Percentiles rank a stretch among this genome's conserved stretches.
Conservation (phyloP, 768 basidiomycete species). For the Lyophyllum shimeji region DNA sequence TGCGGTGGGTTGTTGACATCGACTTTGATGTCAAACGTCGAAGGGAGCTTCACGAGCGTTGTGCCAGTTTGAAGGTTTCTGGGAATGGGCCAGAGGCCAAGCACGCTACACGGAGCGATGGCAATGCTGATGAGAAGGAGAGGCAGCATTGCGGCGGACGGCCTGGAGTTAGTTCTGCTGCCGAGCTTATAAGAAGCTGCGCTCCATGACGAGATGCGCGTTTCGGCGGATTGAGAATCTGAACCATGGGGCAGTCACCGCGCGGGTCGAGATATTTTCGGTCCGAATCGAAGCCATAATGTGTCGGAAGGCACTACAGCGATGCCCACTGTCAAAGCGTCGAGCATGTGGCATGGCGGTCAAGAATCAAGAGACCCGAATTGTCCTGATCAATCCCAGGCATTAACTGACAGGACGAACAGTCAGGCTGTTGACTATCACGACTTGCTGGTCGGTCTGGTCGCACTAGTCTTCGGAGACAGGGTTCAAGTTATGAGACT, state of each 20-base stretch:
- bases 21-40: constrained; percentile 50
- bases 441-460: too few relatives aligned
- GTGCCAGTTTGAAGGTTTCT: constrained; percentile 42
- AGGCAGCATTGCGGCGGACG: constrained; percentile 2
- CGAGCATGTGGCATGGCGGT: background rate
- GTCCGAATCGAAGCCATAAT: background rate
- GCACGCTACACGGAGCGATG: constrained; percentile 10
- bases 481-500: too few relatives aligned
- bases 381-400: too few relatives aligned
- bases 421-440: too few relatives aligned
- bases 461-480: too few relatives aligned
- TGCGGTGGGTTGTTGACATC: constrained; percentile 41
- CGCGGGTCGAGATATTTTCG: constrained; percentile 2
- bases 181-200: background rate
- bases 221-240: background rate
- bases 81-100: constrained; percentile 50
- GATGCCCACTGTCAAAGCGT: too few relatives aligned
- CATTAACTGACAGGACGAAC: too few relatives aligned
- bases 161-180: background rate
- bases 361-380: too few relatives aligned
- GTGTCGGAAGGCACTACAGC: background rate
- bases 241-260: constrained; percentile 2
- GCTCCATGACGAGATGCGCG: background rate
- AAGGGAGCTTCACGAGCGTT: constrained; percentile 44
- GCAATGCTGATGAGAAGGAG: constrained; percentile 2